phyloP scores from a whole-genome alignment of 2,329 filamentous ascomycete genomes.

The Lasiodiplodia theobromae region DNA sequence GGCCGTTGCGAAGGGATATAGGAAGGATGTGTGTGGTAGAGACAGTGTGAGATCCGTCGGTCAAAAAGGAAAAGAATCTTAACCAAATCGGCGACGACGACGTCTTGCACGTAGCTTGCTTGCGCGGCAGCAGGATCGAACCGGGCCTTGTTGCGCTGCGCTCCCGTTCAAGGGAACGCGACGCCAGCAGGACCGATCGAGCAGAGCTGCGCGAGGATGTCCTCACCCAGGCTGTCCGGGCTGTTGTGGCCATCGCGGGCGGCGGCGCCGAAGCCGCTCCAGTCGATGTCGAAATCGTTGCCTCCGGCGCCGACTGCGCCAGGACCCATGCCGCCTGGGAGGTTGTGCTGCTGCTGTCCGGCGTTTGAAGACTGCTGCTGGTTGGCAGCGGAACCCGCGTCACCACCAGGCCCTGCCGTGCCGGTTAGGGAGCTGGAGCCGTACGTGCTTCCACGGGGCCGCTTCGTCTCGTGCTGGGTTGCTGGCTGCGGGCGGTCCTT shows the following conservation, averaged over 20 bases:
- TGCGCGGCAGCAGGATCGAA: not conserved
- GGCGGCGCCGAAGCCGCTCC: slow-evolving; percentile 18
- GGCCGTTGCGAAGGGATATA: slow-evolving; percentile 11
- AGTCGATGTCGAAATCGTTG: slow-evolving; percentile 23
- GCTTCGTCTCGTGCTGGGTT: slow-evolving; percentile 22
- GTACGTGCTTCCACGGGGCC: slow-evolving; percentile 25
- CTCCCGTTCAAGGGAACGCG: slow-evolving; percentile 18
- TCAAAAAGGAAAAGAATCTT: not conserved
- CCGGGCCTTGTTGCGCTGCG: not conserved
- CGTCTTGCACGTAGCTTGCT: not conserved
- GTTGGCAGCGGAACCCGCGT: not conserved
- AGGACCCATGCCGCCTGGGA: slow-evolving; percentile 1
- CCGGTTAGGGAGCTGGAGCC: slow-evolving; percentile 1
- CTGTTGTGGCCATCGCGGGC: slow-evolving; percentile 18
- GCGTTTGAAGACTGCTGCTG: not conserved
- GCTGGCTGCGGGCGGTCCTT: slow-evolving; percentile 14
- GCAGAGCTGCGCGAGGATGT: slow-evolving; percentile 28
- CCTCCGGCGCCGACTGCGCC: not conserved
- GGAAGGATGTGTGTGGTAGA: not conserved
- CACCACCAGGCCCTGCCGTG: not conserved
- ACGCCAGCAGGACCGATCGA: slow-evolving; percentile 27
- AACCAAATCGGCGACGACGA: not conserved
- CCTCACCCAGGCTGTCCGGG: slow-evolving; percentile 26
- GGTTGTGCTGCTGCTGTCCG: slow-evolving; percentile 2
- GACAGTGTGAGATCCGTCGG: not conserved